These are phyloP conservation scores for Fusarium piperis DNA, from an alignment of 2,329 filamentous ascomycete genomes.

Conservation along the genomic window DNA sequence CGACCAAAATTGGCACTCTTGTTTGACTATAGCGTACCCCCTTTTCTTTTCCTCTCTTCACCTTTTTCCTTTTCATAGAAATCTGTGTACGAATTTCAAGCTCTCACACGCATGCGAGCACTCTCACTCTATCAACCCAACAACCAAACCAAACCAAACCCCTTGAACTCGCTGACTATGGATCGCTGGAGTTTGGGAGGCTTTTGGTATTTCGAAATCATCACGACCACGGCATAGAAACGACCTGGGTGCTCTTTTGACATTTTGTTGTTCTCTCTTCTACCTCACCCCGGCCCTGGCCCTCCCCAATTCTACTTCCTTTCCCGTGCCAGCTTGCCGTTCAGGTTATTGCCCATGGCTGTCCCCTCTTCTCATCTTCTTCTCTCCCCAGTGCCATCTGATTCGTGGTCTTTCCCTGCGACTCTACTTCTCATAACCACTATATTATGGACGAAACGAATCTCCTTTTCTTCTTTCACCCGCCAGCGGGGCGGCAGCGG, in stretches of 20 bases:
- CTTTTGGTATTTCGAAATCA: slow-evolving; percentile 33
- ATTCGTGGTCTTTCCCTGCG: background rate
- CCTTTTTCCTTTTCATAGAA: slow-evolving; percentile 17
- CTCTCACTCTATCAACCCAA: slow-evolving; percentile 1
- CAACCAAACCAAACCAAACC: background rate
- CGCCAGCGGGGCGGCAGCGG: background rate
- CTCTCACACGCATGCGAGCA: slow-evolving; percentile 7
- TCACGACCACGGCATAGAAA: slow-evolving; percentile 41
- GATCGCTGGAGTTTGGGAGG: slow-evolving; percentile 34
- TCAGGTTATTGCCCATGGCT: slow-evolving; percentile 4
- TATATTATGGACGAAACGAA: slow-evolving; percentile 30
- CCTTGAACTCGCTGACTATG: slow-evolving; percentile 29
- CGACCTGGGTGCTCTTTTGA: slow-evolving; percentile 31
- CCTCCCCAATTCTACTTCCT: background rate
- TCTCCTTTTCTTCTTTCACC: background rate
- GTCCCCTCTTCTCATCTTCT: background rate
- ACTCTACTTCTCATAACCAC: background rate
- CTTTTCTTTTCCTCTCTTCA: background rate
- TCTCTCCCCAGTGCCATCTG: slow-evolving; percentile 1
- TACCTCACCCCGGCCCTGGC: background rate
- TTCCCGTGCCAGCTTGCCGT: slow-evolving; percentile 2
- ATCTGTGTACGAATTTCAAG: slow-evolving; percentile 28
- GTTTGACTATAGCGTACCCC: slow-evolving; percentile 32
- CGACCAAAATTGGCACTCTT: slow-evolving; percentile 30
- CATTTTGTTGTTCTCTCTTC: background rate